These are phyloP conservation scores for Amauroascus niger DNA, from an alignment of 2,329 filamentous ascomycete genomes.

Conservation along the genomic window DNA sequence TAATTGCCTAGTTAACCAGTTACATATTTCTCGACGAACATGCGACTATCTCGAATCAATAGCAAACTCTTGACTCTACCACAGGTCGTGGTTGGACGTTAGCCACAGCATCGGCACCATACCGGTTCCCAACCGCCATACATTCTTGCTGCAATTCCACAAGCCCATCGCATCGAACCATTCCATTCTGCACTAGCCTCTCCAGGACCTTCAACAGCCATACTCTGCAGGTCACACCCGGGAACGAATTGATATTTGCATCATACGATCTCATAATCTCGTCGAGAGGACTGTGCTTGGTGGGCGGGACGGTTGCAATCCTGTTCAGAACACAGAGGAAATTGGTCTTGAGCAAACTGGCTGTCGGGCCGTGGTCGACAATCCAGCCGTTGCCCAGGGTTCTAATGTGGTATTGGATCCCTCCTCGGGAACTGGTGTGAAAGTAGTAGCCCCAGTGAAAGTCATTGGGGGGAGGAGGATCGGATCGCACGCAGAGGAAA, in stretches of 20 bases:
- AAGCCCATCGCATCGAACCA: slow-evolving; percentile 16
- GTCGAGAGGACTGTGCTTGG: slow-evolving; percentile 16
- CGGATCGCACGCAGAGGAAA: slow-evolving; percentile 21
- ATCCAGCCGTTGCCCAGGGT: slow-evolving; percentile 16
- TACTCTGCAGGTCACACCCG: slow-evolving; percentile 17
- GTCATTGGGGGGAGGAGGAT: slow-evolving; percentile 22
- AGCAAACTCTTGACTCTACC: slow-evolving; percentile 3
- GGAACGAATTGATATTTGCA: slow-evolving; percentile 20
- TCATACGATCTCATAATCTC: slow-evolving; percentile 21
- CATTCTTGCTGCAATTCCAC: slow-evolving; percentile 20
- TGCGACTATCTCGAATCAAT: too few species aligned
- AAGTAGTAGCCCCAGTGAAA: slow-evolving; percentile 27
- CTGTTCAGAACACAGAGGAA: slow-evolving; percentile 18
- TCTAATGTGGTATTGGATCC: slow-evolving; percentile 14
- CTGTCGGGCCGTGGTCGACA: slow-evolving; percentile 12
- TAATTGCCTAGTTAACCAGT: too few species aligned
- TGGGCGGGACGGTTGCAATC: slow-evolving; percentile 18
- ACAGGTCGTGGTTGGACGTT: slow-evolving; percentile 16
- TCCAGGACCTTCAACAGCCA: slow-evolving; percentile 20
- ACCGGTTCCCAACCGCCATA: slow-evolving; percentile 18
- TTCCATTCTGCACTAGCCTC: slow-evolving; percentile 15
- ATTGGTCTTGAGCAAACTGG: slow-evolving; percentile 14
- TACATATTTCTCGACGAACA: too few species aligned
- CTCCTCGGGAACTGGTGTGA: not conserved
- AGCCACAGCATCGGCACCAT: slow-evolving; percentile 8